Percentiles rank a stretch among this genome's conserved stretches.
These are phyloP conservation scores for Suillus spraguei DNA, from an alignment of 768 basidiomycete species.

Conservation along the genomic window DNA sequence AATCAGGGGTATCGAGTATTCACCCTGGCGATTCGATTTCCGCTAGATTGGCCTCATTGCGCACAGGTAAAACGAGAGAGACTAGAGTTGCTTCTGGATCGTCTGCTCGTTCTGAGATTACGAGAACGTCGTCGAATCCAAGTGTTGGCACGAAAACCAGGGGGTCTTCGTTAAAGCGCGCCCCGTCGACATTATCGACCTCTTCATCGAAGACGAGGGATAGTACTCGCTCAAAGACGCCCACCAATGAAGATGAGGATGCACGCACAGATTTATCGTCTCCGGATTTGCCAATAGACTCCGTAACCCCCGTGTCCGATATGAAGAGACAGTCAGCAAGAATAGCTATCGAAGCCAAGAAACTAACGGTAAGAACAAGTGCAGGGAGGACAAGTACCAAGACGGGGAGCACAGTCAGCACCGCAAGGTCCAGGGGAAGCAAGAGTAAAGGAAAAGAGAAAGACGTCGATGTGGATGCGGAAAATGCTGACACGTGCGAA, in stretches of 20 bases:
- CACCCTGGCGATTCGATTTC: slow-evolving; percentile 2
- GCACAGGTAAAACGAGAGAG: neutral
- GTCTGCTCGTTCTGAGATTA: slow-evolving; percentile 6
- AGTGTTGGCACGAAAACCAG: neutral
- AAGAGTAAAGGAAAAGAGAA: slow-evolving; percentile 33
- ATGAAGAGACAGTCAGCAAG: slow-evolving; percentile 25
- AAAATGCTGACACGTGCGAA: slow-evolving; percentile 16
- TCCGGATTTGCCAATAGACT: slow-evolving; percentile 34
- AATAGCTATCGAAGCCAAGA: neutral
- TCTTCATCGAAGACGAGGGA: slow-evolving; percentile 7
- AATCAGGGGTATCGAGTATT: neutral
- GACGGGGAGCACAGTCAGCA: slow-evolving; percentile 31
- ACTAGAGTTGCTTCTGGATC: neutral
- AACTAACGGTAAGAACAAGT: neutral
- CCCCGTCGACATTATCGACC: slow-evolving; percentile 4
- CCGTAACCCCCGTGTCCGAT: slow-evolving; percentile 34
- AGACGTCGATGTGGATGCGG: slow-evolving; percentile 26
- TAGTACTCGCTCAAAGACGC: slow-evolving; percentile 14
- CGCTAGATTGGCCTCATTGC: neutral
- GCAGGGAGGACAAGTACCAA: slow-evolving; percentile 14
- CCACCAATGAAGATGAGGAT: slow-evolving; percentile 19
- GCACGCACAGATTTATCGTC: slow-evolving; percentile 23
- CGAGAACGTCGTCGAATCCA: neutral
- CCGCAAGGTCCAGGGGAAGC: slow-evolving; percentile 53
- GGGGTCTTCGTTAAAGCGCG: neutral